Percentiles rank a stretch among this genome's conserved stretches.
These are phyloP conservation scores for Digitaria exilis DNA, from an alignment of 202 grass and related monocot species.

Conservation along the genomic window DNA sequence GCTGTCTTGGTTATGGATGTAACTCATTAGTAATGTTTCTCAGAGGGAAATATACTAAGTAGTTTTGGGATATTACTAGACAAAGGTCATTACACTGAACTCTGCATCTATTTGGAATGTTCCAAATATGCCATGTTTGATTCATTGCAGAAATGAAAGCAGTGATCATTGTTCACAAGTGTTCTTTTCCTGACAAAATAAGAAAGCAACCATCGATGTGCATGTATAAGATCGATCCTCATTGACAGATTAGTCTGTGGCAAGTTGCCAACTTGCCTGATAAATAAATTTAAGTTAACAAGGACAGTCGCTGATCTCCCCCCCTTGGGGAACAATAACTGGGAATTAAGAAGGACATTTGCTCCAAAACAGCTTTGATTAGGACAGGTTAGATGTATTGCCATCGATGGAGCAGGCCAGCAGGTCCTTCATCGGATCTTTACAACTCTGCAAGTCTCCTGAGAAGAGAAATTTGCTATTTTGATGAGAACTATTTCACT, in stretches of 20 bases:
- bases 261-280: neutral
- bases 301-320: neutral
- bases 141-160: neutral
- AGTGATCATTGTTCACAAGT: conserved; percentile 4
- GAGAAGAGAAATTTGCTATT: no score
- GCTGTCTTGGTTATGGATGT: neutral
- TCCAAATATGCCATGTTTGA: conserved; percentile 10
- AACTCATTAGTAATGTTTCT: neutral
- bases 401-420: neutral
- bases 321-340: neutral
- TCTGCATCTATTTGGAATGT: conserved; percentile 13
- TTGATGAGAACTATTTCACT: neutral
- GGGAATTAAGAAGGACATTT: neutral
- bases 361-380: neutral
- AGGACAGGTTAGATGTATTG: neutral
- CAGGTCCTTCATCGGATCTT: neutral
- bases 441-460: neutral
- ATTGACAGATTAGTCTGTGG: neutral
- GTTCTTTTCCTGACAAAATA: conserved; percentile 9
- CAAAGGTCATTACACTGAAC: neutral
- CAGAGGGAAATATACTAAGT: neutral
- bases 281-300: conserved; percentile 20
- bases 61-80: no score
- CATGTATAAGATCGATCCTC: conserved; percentile 5
- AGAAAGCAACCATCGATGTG: conserved; percentile 3